These are phyloP conservation scores for Tolypocladium tropicale DNA, from an alignment of 2,329 filamentous ascomycete genomes.

Conservation along the genomic window DNA sequence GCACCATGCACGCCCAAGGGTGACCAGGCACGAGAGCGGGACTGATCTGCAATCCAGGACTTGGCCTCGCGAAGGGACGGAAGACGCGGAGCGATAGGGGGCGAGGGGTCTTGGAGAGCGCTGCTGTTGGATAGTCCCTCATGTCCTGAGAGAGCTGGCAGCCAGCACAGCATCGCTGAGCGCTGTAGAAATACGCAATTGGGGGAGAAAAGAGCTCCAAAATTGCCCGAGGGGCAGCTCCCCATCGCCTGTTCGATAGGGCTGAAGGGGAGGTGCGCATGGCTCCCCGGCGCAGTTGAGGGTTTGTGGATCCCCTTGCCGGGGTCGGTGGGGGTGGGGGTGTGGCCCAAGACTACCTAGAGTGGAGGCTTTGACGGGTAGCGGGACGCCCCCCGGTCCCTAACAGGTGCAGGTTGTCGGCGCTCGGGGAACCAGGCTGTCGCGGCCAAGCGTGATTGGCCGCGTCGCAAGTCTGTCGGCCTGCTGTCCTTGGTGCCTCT, in stretches of 20 bases:
- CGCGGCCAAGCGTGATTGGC: neutral
- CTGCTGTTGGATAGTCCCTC: neutral
- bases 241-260: slow-evolving; percentile 5
- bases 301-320: neutral
- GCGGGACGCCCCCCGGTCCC: neutral
- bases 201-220: neutral
- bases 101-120: neutral
- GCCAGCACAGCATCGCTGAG: neutral
- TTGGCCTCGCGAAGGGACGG: neutral
- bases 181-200: neutral
- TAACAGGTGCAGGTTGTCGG: neutral
- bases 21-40: neutral
- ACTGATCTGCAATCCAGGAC: neutral
- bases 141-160: neutral
- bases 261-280: slow-evolving; percentile 7
- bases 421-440: neutral
- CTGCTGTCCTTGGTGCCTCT: neutral
- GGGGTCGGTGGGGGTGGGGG: neutral
- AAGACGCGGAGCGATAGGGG: neutral
- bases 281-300: neutral
- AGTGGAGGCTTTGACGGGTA: neutral
- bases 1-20: slow-evolving; percentile 1
- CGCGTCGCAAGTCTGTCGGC: slow-evolving; percentile 1
- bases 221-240: neutral
- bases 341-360: no score